These are phyloP conservation scores for Phytopythium helicoides DNA, from an alignment of 352 stramenopile genomes.

Conservation along the genomic window DNA sequence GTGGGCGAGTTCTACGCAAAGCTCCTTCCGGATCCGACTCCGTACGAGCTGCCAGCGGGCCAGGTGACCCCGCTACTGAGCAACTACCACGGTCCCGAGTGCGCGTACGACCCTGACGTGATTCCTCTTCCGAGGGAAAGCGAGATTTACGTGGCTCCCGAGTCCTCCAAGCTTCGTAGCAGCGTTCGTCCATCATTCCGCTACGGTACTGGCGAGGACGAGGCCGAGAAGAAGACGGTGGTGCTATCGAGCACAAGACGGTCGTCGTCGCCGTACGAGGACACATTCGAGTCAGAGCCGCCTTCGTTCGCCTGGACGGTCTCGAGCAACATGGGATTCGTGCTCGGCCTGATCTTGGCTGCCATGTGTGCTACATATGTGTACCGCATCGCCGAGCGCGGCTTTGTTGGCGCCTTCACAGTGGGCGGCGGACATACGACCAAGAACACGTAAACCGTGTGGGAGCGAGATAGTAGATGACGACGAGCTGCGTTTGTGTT, in stretches of 20 bases:
- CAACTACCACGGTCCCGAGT: slow-evolving; percentile 73
- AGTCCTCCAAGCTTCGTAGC: neutral
- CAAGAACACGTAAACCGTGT: slow-evolving; percentile 28
- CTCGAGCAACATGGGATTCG: slow-evolving; percentile 40
- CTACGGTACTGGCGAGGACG: neutral
- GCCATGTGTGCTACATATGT: slow-evolving; percentile 54
- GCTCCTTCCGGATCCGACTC: slow-evolving; percentile 66
- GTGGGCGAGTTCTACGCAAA: slow-evolving; percentile 67
- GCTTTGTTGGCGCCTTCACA: slow-evolving; percentile 7
- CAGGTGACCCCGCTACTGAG: slow-evolving; percentile 47
- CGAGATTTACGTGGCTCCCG: slow-evolving; percentile 8
- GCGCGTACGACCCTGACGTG: slow-evolving; percentile 49
- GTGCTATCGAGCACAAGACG: slow-evolving; percentile 4
- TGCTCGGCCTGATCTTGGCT: slow-evolving; percentile 42
- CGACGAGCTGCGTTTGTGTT: neutral
- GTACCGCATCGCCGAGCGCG: slow-evolving; percentile 52
- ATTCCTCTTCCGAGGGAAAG: slow-evolving; percentile 22
- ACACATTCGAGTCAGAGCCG: slow-evolving; percentile 44
- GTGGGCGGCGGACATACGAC: slow-evolving; percentile 11
- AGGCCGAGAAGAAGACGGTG: slow-evolving; percentile 1
- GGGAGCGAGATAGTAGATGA: neutral
- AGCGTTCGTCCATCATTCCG: slow-evolving; percentile 1
- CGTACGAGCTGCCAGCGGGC: slow-evolving; percentile 61
- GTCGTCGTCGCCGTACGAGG: slow-evolving; percentile 26
- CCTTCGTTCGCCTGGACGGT: slow-evolving; percentile 49